These are phyloP conservation scores for Typha latifolia DNA, from an alignment of 176 grass and related monocot genomes.

Conservation along the genomic window DNA sequence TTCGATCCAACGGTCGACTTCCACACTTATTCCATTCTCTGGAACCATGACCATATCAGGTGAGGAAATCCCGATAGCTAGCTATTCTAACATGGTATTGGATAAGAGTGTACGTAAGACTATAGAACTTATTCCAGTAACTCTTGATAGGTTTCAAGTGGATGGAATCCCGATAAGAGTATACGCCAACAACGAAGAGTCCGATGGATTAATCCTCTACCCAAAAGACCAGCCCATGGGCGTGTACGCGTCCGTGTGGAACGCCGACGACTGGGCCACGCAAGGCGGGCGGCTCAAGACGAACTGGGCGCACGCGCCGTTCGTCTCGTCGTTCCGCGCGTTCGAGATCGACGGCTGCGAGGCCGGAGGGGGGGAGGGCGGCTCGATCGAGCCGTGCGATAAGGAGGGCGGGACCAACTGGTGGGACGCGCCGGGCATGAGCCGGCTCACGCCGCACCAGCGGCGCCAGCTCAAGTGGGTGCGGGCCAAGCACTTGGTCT, in stretches of 20 bases:
- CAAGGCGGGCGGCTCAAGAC: slow-evolving; percentile 68
- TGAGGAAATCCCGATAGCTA: slow-evolving; percentile 15
- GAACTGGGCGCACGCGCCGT: slow-evolving; percentile 44
- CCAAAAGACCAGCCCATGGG: slow-evolving; percentile 45
- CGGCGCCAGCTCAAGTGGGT: slow-evolving; percentile 78
- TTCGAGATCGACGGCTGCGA: slow-evolving; percentile 27
- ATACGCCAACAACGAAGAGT: slow-evolving; percentile 46
- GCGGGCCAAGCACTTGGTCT: slow-evolving; percentile 59
- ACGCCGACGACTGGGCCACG: slow-evolving; percentile 66
- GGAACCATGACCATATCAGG: slow-evolving; percentile 75
- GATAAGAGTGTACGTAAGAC: not conserved
- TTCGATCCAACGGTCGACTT: slow-evolving; percentile 59
- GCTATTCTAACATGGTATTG: not conserved
- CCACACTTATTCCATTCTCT: slow-evolving; percentile 79
- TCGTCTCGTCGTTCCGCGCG: slow-evolving; percentile 36
- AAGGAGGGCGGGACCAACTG: not conserved
- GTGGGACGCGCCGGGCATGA: slow-evolving; percentile 33
- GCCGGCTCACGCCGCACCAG: slow-evolving; percentile 40
- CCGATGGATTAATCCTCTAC: slow-evolving; percentile 35
- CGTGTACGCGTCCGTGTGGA: slow-evolving; percentile 57
- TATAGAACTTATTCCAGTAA: not conserved
- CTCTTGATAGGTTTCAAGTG: slow-evolving; percentile 27
- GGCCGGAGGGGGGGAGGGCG: not conserved
- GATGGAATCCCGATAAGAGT: slow-evolving; percentile 57
- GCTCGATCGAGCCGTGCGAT: slow-evolving; percentile 10